A percentile compares a stretch with the other conserved stretches of the same genome.
Conservation (phyloP, 495 filamentous ascomycete genomes). For the Annulohypoxylon stygium region DNA sequence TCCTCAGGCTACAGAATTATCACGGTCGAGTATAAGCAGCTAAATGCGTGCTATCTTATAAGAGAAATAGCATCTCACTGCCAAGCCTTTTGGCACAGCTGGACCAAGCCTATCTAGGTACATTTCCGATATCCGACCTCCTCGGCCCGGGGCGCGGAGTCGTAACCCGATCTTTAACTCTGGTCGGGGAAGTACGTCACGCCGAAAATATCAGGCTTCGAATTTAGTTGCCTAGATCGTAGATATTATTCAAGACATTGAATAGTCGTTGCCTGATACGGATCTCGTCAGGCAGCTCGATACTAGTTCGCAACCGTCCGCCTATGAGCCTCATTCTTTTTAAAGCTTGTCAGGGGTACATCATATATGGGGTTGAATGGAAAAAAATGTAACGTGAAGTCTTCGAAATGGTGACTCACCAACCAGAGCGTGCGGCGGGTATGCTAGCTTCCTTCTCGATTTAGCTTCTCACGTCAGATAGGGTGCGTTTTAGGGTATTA, state of each 20-base stretch:
- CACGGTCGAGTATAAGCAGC: constrained; percentile 1
- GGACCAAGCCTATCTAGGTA: constrained; percentile 27
- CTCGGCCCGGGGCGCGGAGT: neutral
- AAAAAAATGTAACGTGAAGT: neutral
- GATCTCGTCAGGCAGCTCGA: constrained; percentile 11
- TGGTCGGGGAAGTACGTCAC: neutral
- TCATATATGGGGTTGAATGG: neutral
- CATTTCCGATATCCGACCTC: constrained; percentile 36
- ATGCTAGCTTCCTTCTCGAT: constrained; percentile 1
- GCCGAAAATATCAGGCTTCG: constrained; percentile 3
- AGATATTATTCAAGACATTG: neutral
- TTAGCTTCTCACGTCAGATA: neutral
- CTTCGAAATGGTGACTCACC: neutral
- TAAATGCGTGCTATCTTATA: neutral
- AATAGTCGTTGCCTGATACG: constrained; percentile 12
- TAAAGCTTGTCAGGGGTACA: constrained; percentile 1
- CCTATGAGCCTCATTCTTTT: constrained; percentile 25
- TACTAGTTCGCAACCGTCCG: neutral
- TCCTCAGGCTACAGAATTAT: neutral
- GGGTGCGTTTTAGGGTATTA: no score
- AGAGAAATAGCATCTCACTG: neutral
- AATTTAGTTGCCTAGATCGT: constrained; percentile 7
- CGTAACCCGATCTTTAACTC: neutral
- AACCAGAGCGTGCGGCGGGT: neutral
- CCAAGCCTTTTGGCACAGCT: constrained; percentile 5